Conservation (phyloP, 164 flowering plant species). For the Vitis riparia region DNA sequence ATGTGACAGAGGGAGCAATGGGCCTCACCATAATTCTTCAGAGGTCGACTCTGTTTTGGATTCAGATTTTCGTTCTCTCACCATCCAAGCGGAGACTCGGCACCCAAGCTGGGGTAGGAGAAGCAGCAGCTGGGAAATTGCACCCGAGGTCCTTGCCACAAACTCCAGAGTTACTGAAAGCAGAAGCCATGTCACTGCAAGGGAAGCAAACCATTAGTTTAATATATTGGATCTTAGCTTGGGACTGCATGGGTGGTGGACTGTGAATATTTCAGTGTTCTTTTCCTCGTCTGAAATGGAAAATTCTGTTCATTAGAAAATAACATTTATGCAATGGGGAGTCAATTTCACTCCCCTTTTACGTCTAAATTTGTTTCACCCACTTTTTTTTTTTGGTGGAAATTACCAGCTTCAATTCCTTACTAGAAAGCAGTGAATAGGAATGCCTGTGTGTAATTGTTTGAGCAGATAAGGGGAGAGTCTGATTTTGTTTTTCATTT, state of each 20-base stretch:
- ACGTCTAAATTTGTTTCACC: constrained; percentile 9
- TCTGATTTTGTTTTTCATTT: not conserved
- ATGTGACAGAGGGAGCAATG: constrained; percentile 69
- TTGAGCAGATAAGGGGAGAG: constrained; percentile 5
- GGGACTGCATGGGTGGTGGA: constrained; percentile 5
- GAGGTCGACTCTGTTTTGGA: constrained; percentile 55
- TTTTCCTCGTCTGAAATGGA: not conserved
- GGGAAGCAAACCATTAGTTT: constrained; percentile 19
- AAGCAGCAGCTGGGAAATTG: constrained; percentile 77
- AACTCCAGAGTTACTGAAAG: constrained; percentile 38
- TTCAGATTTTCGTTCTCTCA: constrained; percentile 48
- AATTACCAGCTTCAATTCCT: not conserved
- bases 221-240: not conserved
- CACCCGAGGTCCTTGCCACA: constrained; percentile 43
- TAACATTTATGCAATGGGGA: constrained; percentile 12
- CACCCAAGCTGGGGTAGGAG: constrained; percentile 70
- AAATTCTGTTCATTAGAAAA: constrained; percentile 7
- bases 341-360: constrained; percentile 2
- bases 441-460: constrained; percentile 19
- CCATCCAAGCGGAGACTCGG: constrained; percentile 46
- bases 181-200: constrained; percentile 31
- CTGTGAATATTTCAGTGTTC: not conserved
- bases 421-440: constrained; percentile 7
- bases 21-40: constrained; percentile 43
- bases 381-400: not conserved